Base-by-base conservation (phyloP, 345 rosid genomes). In the Linum tenue region DNA sequence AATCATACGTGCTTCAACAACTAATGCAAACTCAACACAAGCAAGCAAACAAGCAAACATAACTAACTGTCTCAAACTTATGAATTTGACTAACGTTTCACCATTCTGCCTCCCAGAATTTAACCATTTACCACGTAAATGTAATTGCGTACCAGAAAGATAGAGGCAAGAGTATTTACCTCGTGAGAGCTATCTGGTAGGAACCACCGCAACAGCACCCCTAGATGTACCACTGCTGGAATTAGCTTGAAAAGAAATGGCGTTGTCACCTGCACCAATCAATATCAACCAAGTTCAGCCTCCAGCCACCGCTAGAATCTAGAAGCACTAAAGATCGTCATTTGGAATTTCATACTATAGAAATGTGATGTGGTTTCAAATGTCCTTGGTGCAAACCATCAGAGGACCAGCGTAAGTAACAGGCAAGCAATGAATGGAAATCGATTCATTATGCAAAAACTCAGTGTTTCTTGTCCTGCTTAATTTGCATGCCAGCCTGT, bases 161-260 rank as follows among this genome's bases (percentile, higher is more conserved):
- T 7, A 37, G 7, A 39, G 22, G 40, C 16, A 31, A 37, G 41
- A 58, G 10, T 22, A 38, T 69, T 72, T 86, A 79, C 85, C 76
- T 81, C 85, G 14, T 31, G 50, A 38, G 77, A 62, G 65, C 64
- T 66, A 40, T 81, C 85, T 14, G 83, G 79, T 35, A 81, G 62
- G 72, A 79, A 81, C 85, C 85, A 81, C 38, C 72, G 70, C 65
- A 79, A 66, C 40, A 81, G 70, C 64, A 75, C 69, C 39, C 83
- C 86, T 48, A 82, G 77, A 69, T 71, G 80, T 53, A 82, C 70
- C 61, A 79, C 71, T 17, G 78, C 81, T n/a, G 85, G 83, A 68
- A 79, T 76, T 63, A 74, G 56, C 72, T 81, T 81, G 72, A 81
- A 81, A 38, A 81, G 79, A 64, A 81, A 73, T 22, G 85, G 83